Base-by-base conservation (phyloP, 2,329 filamentous ascomycete species). In the Sporothrix humicola region DNA sequence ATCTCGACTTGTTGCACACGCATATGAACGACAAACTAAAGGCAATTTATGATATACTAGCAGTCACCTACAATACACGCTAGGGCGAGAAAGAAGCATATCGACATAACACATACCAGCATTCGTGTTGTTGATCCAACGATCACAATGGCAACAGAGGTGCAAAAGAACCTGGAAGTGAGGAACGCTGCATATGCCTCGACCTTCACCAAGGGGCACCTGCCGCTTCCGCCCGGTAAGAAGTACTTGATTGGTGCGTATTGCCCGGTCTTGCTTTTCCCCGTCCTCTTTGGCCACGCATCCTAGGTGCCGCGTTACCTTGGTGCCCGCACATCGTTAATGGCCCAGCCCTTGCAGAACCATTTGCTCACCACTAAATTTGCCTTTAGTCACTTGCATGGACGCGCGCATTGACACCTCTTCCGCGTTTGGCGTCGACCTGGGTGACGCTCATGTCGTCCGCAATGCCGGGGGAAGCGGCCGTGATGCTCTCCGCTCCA, bases 371-470 rank as follows among this genome's bases (percentile, higher is more conserved):
- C 48, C 31, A 31, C 17, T 8, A 17, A 2, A 5, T 20, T 68
- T 65, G 23, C 13, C 3, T 37, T 23, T 42, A 87, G 86, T 95
- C 61, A 93, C 92, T 0, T 96, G 93, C 82, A 96, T 96, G 92
- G 93, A 96, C 79, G 91, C 93, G 5, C 89, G 93, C 70, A 84
- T 90, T 77, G 87, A 95, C 77, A 89, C 93, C 0, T 86, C 89
- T 2, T 83, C 87, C 13, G 91, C 91, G 1, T 91, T 94, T 72
- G 91, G 90, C 9, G 91, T 95, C 73, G 83, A 86, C 23, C 87
- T 93, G 20, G 93, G 93, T 56, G 92, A 94, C 76, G 93, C 93
- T 0, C 93, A 96, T 81, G 88, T 94, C 46, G 91, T 94, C 74
- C 89, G 92, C 74, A 95, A 94, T 76, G 91, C 90, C 10, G 91